Evolutionary conservation across 225 moss, liverwort and hornwort species (phyloP), one percentile per base, ranked within the genome.

Genomic region (Thuidium tamariscinum): DNA sequence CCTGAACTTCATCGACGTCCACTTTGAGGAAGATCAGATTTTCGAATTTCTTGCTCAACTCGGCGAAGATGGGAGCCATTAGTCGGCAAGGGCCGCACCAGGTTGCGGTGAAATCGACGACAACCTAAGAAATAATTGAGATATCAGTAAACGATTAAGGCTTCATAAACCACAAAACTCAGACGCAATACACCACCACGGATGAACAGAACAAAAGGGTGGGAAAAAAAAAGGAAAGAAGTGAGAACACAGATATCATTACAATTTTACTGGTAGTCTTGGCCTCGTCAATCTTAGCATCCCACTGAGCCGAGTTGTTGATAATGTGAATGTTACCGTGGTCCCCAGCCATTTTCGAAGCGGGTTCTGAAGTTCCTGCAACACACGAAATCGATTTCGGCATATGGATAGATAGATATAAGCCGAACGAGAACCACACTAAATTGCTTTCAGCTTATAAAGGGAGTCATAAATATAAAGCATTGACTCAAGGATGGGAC

Each of bases 61-160:
- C 95, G 20, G 20, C 75, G 67, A 95, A 97, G 55, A 94, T 79
- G 32, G 97, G 97, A 51, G 95, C 62, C 89, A 97, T 97, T 9
- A 85, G 27, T 67, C 92, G 92, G 94, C 97, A 97, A 54, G 97
- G 97, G 22, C 95, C 95, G 83, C 97, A 97, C 97, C 97, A 97
- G 34, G 93, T 91, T 30, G 95, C 95, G 16, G 95, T 94, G 87
- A 95, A 95, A 83, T 95, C 94, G 29, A 97, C 95, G n/a, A 97
- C 93, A 41, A 97, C 26, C 95, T 97, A 52, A 68, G 41, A 42
- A n/a, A 59, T 2, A 57, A 21, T 37, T 39, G 22, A 85, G 19
- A 49, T 65, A 14, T 65, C 29, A 62, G 48, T 15, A 54, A 36
- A 82, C 4, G 16, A 11, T 54, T 46, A 32, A 30, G 61, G 61